Conservation (phyloP, 2,329 filamentous ascomycete species). For the Conoideocrella luteorostrata region DNA sequence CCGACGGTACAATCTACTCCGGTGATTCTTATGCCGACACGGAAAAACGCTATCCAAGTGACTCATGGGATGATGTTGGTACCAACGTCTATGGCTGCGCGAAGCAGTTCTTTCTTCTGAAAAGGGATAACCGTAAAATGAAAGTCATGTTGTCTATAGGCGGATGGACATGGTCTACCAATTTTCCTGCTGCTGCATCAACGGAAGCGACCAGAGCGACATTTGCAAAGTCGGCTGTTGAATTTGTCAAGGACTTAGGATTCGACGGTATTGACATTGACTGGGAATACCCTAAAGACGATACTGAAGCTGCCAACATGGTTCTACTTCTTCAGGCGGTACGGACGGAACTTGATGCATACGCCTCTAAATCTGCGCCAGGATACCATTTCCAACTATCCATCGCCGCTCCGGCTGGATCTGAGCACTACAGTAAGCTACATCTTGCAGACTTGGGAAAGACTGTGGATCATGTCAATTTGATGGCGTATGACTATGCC, state of each 20-base stretch:
- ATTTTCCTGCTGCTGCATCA: constrained; percentile 56
- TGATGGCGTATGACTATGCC: constrained; percentile 67
- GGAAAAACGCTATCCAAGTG: constrained; percentile 61
- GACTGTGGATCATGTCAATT: constrained; percentile 51
- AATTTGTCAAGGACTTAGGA: constrained; percentile 61
- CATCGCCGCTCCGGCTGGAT: constrained; percentile 42
- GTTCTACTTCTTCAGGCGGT: constrained; percentile 35
- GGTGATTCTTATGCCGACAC: constrained; percentile 38
- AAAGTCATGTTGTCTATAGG: constrained; percentile 76
- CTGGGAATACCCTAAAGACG: constrained; percentile 45
- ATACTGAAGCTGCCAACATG: constrained; percentile 32
- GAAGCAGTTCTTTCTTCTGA: constrained; percentile 70
- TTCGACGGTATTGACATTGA: constrained; percentile 52
- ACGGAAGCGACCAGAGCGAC: constrained; percentile 51
- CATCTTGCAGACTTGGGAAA: constrained; percentile 46
- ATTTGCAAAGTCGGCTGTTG: constrained; percentile 64
- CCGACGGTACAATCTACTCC: too few relatives aligned
- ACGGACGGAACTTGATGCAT: constrained; percentile 36
- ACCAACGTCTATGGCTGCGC: constrained; percentile 70
- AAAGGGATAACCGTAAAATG: constrained; percentile 68
- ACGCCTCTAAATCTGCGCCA: constrained; percentile 31
- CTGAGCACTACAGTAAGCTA: constrained; percentile 42
- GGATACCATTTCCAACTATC: constrained; percentile 43
- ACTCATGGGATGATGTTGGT: constrained; percentile 45
- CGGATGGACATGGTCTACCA: constrained; percentile 66